Evolutionary conservation across 2,329 filamentous ascomycete genomes (phyloP), one percentile per base, ranked within the genome.

Genomic region (Periconia digitata): DNA sequence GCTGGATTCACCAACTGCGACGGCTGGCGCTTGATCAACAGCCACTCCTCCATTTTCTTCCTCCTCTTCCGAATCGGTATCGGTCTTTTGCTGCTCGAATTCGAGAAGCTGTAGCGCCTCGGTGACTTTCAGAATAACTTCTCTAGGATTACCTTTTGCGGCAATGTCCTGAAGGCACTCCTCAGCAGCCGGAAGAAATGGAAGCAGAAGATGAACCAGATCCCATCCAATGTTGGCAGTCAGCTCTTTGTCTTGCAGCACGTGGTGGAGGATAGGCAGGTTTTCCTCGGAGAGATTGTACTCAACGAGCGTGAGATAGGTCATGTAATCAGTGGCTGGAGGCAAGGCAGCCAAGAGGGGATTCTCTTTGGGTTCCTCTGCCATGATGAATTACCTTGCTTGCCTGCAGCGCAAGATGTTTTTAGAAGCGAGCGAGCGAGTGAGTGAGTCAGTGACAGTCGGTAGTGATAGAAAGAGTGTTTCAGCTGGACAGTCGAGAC

Each of bases 221-320:
- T 94, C 89, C 89, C 89, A 94, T 42, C 89, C 89, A 60, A 92
- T 91, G 47, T 90, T 86, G 51, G 81, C 82, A 2, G 87, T 89
- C 47, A 92, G 75, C 49, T 81, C 77, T 8, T 78, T 76, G 76
- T 89, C 84, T 67, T 87, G 82, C 16, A 90, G 76, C 29, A 89
- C 82, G 18, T 85, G 78, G 58, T 90, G 81, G 39, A 92, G 77
- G 3, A 81, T 74, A 1, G 87, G 85, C 37, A 92, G 75, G 51
- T 86, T 78, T 50, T 85, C 83, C 16, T 83, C 78, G 5, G 80
- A 84, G 39, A 91, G 76, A 57, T 88, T 86, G 70, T 87, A 84
- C 68, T 90, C 86, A 62, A 92, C 75, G 54, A 92, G 85, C 47
- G 87, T 90, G 46, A 92, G 80, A 69, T 91, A 92, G 18, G 87